Conservation (phyloP, 257 asterid species). For the Buddleja alternifolia region DNA sequence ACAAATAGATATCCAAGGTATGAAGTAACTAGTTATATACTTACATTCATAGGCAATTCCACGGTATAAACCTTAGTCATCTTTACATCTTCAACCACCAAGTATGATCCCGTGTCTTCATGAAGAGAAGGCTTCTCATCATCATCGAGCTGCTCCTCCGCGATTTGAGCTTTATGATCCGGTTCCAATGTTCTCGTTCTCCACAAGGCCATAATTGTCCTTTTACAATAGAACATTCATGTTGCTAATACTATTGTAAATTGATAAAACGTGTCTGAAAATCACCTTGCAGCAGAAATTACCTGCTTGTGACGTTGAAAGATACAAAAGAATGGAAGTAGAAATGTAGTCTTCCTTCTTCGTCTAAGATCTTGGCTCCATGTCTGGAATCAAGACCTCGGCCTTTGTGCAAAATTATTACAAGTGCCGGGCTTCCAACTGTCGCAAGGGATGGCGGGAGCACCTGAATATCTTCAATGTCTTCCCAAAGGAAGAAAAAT, state of each 20-base stretch:
- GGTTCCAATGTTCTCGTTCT: conserved; percentile 66
- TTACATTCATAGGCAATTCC: conserved; percentile 69
- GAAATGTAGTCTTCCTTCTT: conserved; percentile 83
- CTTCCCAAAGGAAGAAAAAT: conserved; percentile 94
- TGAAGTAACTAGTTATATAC: conserved; percentile 24
- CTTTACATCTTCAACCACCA: conserved; percentile 60
- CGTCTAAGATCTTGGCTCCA: conserved; percentile 81
- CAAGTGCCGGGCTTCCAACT: conserved; percentile 83
- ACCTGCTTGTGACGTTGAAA: conserved; percentile 85
- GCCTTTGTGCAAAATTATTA: conserved; percentile 69
- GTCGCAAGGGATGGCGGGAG: conserved; percentile 79
- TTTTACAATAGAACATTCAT: conserved; percentile 33
- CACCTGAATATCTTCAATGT: conserved; percentile 82
- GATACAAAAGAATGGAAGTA: conserved; percentile 85
- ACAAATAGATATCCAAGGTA: neutral
- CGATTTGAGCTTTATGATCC: conserved; percentile 58
- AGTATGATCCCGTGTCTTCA: conserved; percentile 54
- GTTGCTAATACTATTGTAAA: neutral
- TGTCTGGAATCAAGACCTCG: conserved; percentile 79
- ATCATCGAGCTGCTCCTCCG: conserved; percentile 58
- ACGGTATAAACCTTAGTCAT: conserved; percentile 60
- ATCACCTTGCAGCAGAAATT: conserved; percentile 7
- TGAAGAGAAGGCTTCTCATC: conserved; percentile 46
- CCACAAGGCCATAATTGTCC: conserved; percentile 90
- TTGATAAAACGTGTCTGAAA: neutral